Base-by-base conservation (phyloP, 2,329 filamentous ascomycete species). In the Alternaria rosae region DNA sequence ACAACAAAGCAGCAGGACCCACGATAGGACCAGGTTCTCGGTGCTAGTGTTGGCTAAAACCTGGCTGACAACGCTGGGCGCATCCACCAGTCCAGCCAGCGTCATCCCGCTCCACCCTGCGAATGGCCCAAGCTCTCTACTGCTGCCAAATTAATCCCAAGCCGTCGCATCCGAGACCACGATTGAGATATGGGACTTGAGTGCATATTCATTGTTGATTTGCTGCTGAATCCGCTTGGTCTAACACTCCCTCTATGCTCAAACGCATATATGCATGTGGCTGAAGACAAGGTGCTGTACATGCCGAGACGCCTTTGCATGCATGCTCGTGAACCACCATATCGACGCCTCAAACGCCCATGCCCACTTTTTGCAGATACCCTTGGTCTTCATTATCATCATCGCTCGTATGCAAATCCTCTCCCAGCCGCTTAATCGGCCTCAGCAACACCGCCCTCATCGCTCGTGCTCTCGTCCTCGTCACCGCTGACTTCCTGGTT, bases 401-500 rank as follows among this genome's bases (percentile, higher is more conserved):
- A 28, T 60, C 54, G 41, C 66, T 67, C 60, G 50, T 67, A 51
- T 57, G 38, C 47, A 64, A 64, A 50, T 55, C 30, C 21, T 48
- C 61, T 45, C 51, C 41, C 62, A 35, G 26, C 45, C 62, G 52
- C 54, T 64, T 76, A 78, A 50, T 78, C 77, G 13, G 76, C 77
- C 61, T 78, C 77, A 11, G 75, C 76, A 60, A 77, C 76, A 50
- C 74, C 77, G 78, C 92, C 93, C 79, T 97, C 95, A 77, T 98
- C 95, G 78, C 93, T 97, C 82, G 97, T 94, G 78, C 92, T 97
- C 81, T 93, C 87, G 80, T 94, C 95, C 86, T 99, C 95, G 79
- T 99, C 96, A 76, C 95, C 95, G 81, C 93, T 97, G 77, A 99
- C 93, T 81, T 99, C 93, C 79, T 93, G 92, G 82, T 99, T 99